Conservation (phyloP, 148 eudicot species). For the Silene conica region DNA sequence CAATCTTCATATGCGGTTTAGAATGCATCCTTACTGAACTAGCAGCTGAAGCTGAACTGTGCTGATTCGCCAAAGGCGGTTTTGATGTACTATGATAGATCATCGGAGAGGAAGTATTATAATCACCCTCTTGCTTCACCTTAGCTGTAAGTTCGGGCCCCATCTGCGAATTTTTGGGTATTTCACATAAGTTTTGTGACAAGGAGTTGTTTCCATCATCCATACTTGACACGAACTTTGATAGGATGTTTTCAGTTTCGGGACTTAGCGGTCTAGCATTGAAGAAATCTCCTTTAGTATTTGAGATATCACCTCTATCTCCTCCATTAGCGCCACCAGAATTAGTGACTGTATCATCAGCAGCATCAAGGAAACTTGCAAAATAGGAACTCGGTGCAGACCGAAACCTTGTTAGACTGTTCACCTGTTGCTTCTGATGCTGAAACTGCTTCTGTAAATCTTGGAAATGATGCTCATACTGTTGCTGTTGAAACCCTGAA, state of each 20-base stretch:
- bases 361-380: constrained; percentile 43
- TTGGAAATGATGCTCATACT: constrained; percentile 32
- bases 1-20: constrained; percentile 40
- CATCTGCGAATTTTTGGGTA: constrained; percentile 28
- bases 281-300: constrained; percentile 33
- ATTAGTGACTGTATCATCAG: constrained; percentile 25
- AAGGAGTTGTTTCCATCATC: constrained; percentile 17
- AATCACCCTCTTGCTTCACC: constrained; percentile 47
- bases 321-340: constrained; percentile 25
- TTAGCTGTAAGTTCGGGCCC: constrained; percentile 30
- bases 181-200: constrained; percentile 24
- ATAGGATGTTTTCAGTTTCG: constrained; percentile 46
- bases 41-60: constrained; percentile 15
- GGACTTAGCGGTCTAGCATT: constrained; percentile 58
- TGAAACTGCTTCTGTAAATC: constrained; percentile 30
- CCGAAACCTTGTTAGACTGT: constrained; percentile 62
- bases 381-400: constrained; percentile 95
- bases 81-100: constrained; percentile 40
- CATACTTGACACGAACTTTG: constrained; percentile 43
- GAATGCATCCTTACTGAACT: constrained; percentile 33
- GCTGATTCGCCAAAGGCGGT: constrained; percentile 32
- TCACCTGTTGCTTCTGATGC: constrained; percentile 45
- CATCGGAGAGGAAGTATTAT: constrained; percentile 34
- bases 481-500: constrained; percentile 37
- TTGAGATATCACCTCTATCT: constrained; percentile 28